Evolutionary conservation across 208 protist genomes (phyloP).

Genomic region (Crithidia acanthocephali): DNA sequence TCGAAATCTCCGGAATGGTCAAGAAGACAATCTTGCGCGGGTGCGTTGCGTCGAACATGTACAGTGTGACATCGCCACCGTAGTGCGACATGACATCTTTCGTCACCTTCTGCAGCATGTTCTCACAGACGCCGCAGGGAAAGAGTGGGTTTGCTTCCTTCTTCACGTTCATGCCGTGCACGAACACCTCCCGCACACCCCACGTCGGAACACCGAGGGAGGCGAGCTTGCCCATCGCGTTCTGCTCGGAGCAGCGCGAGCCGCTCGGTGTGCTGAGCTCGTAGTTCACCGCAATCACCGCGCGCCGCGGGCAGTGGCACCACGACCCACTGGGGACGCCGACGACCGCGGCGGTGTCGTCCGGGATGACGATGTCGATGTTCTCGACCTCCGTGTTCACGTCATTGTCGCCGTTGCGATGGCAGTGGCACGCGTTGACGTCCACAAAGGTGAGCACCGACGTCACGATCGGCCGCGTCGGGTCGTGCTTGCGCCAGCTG

Average conservation of each 20-base stretch:
- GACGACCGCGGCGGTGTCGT: conserved; percentile 36
- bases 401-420: conserved; percentile 31
- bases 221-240: conserved; percentile 86
- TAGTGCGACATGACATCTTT: conserved; percentile 72
- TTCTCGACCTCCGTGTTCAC: conserved; percentile 15
- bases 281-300: conserved; percentile 88
- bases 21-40: conserved; percentile 83
- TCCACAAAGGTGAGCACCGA: conserved; percentile 90
- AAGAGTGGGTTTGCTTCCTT: conserved; percentile 89
- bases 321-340: conserved; percentile 62
- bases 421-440: conserved; percentile 61
- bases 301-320: conserved; percentile 73
- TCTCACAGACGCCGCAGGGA: conserved; percentile 91
- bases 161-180: conserved; percentile 69
- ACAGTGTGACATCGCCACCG: conserved; percentile 80
- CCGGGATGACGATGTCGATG: conserved; percentile 15
- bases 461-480: conserved; percentile 77
- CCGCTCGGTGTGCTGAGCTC: conserved; percentile 91
- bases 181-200: conserved; percentile 85
- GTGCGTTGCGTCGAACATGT: conserved; percentile 87
- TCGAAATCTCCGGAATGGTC: conserved; percentile 83
- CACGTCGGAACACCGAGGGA: conserved; percentile 77
- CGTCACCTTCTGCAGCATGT: conserved; percentile 87
- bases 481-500: conserved; percentile 90
- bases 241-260: conserved; percentile 91